Evolutionary conservation across 2,329 filamentous ascomycete species (phyloP), one percentile per base, ranked within the genome.

Genomic region (Clonostachys rhizophaga): DNA sequence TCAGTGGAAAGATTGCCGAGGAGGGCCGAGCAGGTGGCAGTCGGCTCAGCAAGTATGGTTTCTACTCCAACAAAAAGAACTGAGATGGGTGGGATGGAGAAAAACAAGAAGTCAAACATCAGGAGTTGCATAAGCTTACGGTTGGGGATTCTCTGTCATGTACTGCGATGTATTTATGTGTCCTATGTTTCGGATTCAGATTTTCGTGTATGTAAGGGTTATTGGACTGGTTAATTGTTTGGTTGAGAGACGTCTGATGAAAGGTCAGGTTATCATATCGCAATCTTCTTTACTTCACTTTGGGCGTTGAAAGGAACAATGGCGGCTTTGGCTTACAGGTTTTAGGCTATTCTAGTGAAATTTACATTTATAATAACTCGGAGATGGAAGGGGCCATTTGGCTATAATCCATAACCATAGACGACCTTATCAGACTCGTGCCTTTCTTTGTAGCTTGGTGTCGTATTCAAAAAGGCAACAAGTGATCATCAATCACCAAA

Each of bases 1-100:
- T 89, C 3, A 90, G 86, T 59, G 87, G 87, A 2, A 89, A 87
- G 70, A 65, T 83, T 47, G 86, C 77, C 0, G 87, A 91, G 61
- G 87, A 91, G 60, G 87, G 87, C 3, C 68, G 77, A 42, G 80
- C 66, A 4, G 69, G 36, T 39, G 65, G 17, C 13, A 49, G 44
- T 48, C 49, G 47, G 56, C 53, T 37, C 52, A 52, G 43, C 47
- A 60, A 60, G 48, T 53, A 44, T 41, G 46, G 49, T 7, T 44
- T 30, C 39, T 43, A 45, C 20, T 13, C 17, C 7, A 35, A 34
- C 40, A 16, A 24, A 13, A 40, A 24, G n/a, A 37, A 44, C 17
- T 41, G 7, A 16, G 42, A 34, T 13, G 13, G 42, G 30, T n/a
- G 6, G 42, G 8, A 14, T 11, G 11, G 5, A 30, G 6, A 33